These are phyloP conservation scores for Acephala macrosclerotiorum DNA, from an alignment of 2,329 filamentous ascomycete species.

Conservation along the genomic window DNA sequence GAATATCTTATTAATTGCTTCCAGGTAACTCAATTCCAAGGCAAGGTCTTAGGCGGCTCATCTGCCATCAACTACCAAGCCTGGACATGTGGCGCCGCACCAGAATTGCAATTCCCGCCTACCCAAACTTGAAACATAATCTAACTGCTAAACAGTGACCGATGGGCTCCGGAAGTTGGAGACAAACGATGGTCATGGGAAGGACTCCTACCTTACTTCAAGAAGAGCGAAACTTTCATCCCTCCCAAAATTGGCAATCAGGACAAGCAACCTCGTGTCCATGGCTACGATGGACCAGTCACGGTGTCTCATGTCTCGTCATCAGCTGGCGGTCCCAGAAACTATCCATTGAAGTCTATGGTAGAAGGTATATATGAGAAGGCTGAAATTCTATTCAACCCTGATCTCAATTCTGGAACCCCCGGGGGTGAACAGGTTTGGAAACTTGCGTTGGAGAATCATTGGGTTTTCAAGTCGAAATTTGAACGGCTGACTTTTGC, in stretches of 20 bases:
- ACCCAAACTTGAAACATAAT: background rate
- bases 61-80: constrained; percentile 47
- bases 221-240: constrained; percentile 42
- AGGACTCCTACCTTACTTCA: constrained; percentile 53
- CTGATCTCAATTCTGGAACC: constrained; percentile 48
- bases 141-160: constrained; percentile 51
- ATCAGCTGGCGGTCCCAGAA: constrained; percentile 43
- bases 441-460: no score
- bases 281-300: constrained; percentile 45
- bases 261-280: constrained; percentile 31
- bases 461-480: no score
- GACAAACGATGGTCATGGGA: constrained; percentile 55
- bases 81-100: constrained; percentile 37
- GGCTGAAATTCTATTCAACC: constrained; percentile 41
- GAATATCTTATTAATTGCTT: background rate
- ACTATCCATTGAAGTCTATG: constrained; percentile 48
- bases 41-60: constrained; percentile 51
- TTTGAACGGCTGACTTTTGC: no score
- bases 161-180: constrained; percentile 50
- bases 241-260: constrained; percentile 18
- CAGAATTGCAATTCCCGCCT: constrained; percentile 49
- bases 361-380: constrained; percentile 49
- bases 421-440: constrained; percentile 25
- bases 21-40: constrained; percentile 37
- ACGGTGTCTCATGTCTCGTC: constrained; percentile 37